These are phyloP conservation scores for Inga leiocalycina DNA, from an alignment of 306 rosid genomes.

Conservation along the genomic window DNA sequence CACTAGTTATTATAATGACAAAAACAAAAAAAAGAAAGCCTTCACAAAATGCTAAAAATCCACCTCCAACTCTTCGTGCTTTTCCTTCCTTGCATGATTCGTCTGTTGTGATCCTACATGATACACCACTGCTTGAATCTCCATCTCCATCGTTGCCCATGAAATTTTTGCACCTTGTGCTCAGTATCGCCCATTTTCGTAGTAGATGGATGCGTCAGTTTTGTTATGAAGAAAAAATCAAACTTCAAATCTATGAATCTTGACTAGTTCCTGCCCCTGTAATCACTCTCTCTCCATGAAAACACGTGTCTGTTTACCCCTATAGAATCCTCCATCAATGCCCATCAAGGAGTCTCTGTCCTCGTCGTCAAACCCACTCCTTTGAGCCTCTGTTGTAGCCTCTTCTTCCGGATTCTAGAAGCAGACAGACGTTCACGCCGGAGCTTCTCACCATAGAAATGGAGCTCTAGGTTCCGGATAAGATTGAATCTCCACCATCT, in stretches of 20 bases:
- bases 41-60: constrained; percentile 51
- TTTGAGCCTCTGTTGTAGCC: constrained; percentile 86
- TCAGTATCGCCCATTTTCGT: constrained; percentile 51
- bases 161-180: constrained; percentile 56
- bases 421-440: constrained; percentile 72
- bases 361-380: constrained; percentile 71
- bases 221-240: constrained; percentile 72
- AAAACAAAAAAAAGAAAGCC: no score
- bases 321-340: constrained; percentile 44
- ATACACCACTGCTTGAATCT: constrained; percentile 57
- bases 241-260: constrained; percentile 89
- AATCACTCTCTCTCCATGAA: constrained; percentile 91
- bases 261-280: constrained; percentile 82
- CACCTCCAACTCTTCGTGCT: constrained; percentile 93
- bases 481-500: constrained; percentile 72
- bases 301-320: constrained; percentile 66
- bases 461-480: constrained; percentile 86
- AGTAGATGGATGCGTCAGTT: constrained; percentile 41
- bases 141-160: constrained; percentile 55
- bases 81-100: constrained; percentile 67
- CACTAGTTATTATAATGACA: no score
- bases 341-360: constrained; percentile 39
- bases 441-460: constrained; percentile 94
- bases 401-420: constrained; percentile 83
- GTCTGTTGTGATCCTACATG: constrained; percentile 84